phyloP scores from a whole-genome alignment of 2,329 filamentous ascomycete species.

The Fusarium sp. region DNA sequence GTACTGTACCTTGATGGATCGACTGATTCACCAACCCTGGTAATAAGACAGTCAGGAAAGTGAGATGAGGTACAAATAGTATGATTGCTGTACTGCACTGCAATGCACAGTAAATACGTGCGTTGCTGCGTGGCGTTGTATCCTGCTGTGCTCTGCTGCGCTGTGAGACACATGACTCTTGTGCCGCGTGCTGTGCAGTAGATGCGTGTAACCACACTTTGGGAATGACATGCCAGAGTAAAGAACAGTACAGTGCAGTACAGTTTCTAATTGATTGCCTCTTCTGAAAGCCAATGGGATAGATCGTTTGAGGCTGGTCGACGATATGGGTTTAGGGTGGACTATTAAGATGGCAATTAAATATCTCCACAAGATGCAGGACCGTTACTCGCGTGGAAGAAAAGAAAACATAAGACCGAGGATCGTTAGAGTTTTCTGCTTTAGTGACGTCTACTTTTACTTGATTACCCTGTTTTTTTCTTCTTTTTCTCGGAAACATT shows the following conservation, averaged over 20 bases:
- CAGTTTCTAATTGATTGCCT: not conserved
- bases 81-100: not conserved
- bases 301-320: not conserved
- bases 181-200: constrained; percentile 1
- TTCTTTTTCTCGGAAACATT: not conserved
- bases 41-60: not conserved
- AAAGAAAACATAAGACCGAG: not conserved
- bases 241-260: not conserved
- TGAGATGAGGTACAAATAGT: not conserved
- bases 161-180: constrained; percentile 12
- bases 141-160: not conserved
- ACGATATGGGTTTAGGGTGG: not conserved
- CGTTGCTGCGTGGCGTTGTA: not conserved
- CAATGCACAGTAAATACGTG: not conserved
- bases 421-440: not conserved
- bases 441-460: not conserved
- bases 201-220: constrained; percentile 32
- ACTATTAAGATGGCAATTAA: not conserved
- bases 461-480: not conserved
- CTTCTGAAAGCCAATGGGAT: not conserved
- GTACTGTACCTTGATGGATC: not conserved
- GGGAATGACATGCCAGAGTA: not conserved
- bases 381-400: constrained; percentile 28
- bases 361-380: constrained; percentile 4
- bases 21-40: not conserved